Evolutionary conservation across 208 protist genomes (phyloP), one percentile per base, ranked within the genome.

Genomic region (Leishmania martiniquensis): DNA sequence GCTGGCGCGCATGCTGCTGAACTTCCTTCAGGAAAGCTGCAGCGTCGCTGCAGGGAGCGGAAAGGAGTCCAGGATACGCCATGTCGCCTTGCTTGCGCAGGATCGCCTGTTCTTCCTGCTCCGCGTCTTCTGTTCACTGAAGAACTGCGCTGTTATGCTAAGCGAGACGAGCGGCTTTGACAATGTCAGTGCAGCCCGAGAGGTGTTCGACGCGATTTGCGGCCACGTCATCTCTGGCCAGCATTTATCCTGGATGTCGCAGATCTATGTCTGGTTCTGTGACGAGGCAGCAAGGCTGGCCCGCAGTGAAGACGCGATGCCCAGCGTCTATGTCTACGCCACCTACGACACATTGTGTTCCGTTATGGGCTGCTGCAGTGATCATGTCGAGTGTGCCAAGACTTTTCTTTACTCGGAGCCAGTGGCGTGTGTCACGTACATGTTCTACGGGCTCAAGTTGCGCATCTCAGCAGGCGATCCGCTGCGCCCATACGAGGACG

Each of bases 381-480:
- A 84, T 44, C 77, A 83, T 67, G 72, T 42, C 4, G 74, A n/a
- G 4, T 95, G 90, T 54, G 85, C 91, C 17, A 71, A 73, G 25
- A 81, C 82, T 10, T 75, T 95, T 13, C 78, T 97, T 32, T 89
- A 89, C 69, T 89, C 89, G 0, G 91, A 97, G 82, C 91, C 93
- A 13, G 85, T 86, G 34, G 84, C 93, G 44, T 89, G 84, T 51
- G 89, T 91, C 65, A 90, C 81, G 20, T 80, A 87, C 76, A 82
- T 97, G 86, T 87, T 97, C 54, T 87, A 93, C 76, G 91, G 93
- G 10, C 59, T 97, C 25, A 88, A 89, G 76, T 70, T 95, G 75
- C 93, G 93, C 52, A 88, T 96, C 47, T 83, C 84, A 5, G 60
- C 25, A 10, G 81, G 81, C 2, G 77, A 82, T 17, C 80, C 89